These are phyloP conservation scores for Ophiostoma novo-ulmi DNA, from an alignment of 2,329 filamentous ascomycete genomes.

Conservation along the genomic window DNA sequence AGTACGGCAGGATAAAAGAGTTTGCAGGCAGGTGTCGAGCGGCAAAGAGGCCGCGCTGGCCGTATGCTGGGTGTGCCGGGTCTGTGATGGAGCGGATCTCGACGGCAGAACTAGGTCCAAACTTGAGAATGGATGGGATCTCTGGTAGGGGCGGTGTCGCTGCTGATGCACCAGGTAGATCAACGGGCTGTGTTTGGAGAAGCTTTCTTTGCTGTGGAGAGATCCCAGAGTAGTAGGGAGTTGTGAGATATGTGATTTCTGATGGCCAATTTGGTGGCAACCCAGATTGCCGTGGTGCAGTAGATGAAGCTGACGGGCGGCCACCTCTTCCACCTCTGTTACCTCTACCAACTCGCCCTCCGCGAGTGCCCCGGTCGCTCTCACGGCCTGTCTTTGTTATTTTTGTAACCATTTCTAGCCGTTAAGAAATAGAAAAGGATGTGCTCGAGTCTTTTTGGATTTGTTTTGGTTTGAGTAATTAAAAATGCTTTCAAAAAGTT, in stretches of 20 bases:
- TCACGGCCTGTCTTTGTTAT: background rate
- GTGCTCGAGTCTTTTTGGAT: no score
- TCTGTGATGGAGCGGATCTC: conserved; percentile 50
- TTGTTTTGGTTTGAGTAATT: no score
- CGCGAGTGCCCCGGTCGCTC: background rate
- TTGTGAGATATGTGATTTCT: conserved; percentile 47
- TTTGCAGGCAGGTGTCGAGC: conserved; percentile 49
- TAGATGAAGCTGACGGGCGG: background rate
- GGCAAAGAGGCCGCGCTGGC: conserved; percentile 58
- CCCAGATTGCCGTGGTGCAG: background rate
- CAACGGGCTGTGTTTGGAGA: conserved; percentile 35
- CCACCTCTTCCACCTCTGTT: background rate
- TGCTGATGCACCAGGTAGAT: conserved; percentile 6
- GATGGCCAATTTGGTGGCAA: conserved; percentile 56
- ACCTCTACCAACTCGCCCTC: background rate
- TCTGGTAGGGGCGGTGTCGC: conserved; percentile 16
- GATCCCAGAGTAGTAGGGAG: conserved; percentile 46
- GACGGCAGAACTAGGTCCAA: conserved; percentile 46
- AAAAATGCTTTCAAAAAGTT: no score
- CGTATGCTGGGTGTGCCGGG: conserved; percentile 51
- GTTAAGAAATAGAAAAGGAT: background rate
- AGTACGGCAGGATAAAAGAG: conserved; percentile 55
- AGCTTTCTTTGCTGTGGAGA: conserved; percentile 39
- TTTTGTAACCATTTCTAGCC: background rate
- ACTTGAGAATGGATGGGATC: conserved; percentile 27